phyloP scores from a whole-genome alignment of 495 filamentous ascomycete genomes.

The Lasiosphaeriaceae sp. region DNA sequence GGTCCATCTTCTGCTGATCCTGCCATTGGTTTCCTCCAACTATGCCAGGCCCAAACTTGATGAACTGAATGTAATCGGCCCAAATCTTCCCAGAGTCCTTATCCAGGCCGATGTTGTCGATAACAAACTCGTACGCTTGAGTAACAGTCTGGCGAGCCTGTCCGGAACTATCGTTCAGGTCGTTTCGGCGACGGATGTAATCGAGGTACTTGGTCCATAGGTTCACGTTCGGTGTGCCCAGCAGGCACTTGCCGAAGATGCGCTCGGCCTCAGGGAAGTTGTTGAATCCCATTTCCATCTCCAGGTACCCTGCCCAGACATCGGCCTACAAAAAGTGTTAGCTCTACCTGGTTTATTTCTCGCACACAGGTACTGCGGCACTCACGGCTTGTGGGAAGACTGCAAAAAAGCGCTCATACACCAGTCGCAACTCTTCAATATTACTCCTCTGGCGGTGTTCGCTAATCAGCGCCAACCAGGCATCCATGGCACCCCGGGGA shows the following conservation, averaged over 20 bases:
- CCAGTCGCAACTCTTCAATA: constrained; percentile 71
- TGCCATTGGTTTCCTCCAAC: constrained; percentile 87
- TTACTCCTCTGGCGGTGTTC: constrained; percentile 81
- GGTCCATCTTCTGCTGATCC: constrained; percentile 96
- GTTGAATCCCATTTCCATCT: constrained; percentile 82
- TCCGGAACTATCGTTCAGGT: constrained; percentile 76
- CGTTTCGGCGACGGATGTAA: constrained; percentile 88
- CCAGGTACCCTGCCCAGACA: constrained; percentile 78
- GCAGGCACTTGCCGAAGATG: constrained; percentile 73
- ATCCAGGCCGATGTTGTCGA: constrained; percentile 87
- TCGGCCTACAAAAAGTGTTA: constrained; percentile 62
- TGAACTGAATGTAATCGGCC: constrained; percentile 88
- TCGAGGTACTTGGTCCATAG: constrained; percentile 94
- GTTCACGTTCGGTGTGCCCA: constrained; percentile 69
- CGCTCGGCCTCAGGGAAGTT: constrained; percentile 72
- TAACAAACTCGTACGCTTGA: constrained; percentile 83
- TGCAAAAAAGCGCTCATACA: constrained; percentile 81
- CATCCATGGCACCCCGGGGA: constrained; percentile 82
- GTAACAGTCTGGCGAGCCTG: constrained; percentile 69
- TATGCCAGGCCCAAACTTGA: constrained; percentile 78
- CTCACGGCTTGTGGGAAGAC: constrained; percentile 89
- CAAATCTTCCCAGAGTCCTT: constrained; percentile 88
- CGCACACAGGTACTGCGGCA: constrained; percentile 14
- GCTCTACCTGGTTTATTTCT: neutral
- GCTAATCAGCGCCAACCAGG: constrained; percentile 81